These are phyloP conservation scores for Daldinia loculata DNA, from an alignment of 495 filamentous ascomycete genomes.

Conservation along the genomic window DNA sequence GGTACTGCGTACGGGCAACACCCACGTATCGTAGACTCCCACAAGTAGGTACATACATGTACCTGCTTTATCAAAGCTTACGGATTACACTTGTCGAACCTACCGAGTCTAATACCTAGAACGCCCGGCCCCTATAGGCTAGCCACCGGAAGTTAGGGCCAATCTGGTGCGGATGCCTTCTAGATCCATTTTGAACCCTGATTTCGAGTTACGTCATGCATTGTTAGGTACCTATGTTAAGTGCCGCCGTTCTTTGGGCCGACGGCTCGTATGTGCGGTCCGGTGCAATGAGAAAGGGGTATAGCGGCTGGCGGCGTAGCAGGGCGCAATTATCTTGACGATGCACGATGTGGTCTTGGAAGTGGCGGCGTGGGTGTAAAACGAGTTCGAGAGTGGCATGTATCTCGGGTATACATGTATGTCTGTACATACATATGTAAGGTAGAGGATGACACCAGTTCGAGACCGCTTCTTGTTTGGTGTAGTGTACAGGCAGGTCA, in stretches of 20 bases:
- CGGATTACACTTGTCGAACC: constrained; percentile 13
- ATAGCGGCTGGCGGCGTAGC: constrained; percentile 14
- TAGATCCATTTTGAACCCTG: constrained; percentile 13
- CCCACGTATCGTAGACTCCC: constrained; percentile 8
- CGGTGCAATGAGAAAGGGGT: constrained; percentile 23
- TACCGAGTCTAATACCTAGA: background rate
- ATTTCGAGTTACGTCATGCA: constrained; percentile 33
- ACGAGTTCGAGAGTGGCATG: background rate
- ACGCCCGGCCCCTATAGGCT: constrained; percentile 2
- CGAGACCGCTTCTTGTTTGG: constrained; percentile 15
- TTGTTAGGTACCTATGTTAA: background rate
- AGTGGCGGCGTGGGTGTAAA: constrained; percentile 17
- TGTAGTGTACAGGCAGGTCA: background rate
- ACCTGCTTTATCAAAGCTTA: constrained; percentile 9
- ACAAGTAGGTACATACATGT: background rate
- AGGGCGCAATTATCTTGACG: constrained; percentile 7
- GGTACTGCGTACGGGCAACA: constrained; percentile 10
- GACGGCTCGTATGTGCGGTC: constrained; percentile 8
- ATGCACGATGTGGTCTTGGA: constrained; percentile 10
- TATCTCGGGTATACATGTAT: constrained; percentile 15
- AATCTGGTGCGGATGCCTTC: constrained; percentile 20
- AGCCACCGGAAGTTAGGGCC: constrained; percentile 13
- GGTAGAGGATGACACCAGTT: constrained; percentile 6
- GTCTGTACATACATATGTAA: background rate
- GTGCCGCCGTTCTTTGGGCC: constrained; percentile 8